Percentiles rank a stretch among this genome's conserved stretches.
Conservation (phyloP, 31 red algal genomes). For the Endocladia muricata region DNA sequence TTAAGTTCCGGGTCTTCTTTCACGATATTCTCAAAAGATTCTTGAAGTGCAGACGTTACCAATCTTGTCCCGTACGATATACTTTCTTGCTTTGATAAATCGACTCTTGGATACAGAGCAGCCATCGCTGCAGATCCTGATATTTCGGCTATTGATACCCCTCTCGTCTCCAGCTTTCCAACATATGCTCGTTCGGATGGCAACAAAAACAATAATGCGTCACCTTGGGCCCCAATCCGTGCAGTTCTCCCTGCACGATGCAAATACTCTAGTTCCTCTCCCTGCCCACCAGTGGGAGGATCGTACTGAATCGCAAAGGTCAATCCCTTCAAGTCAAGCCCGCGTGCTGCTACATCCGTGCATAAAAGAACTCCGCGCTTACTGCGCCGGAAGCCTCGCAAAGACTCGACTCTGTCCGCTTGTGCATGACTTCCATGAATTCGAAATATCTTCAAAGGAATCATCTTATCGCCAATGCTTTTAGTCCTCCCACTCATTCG, state of each 20-base stretch:
- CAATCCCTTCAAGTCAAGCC: conserved; percentile 87
- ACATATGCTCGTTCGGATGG: conserved; percentile 79
- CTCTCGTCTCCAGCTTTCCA: conserved; percentile 50
- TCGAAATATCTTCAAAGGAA: conserved; percentile 54
- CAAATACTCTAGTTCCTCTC: conserved; percentile 89
- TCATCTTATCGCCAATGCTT: conserved; percentile 11
- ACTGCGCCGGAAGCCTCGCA: conserved; percentile 56
- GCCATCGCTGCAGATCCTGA: conserved; percentile 72
- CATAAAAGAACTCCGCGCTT: conserved; percentile 76
- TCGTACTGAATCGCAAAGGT: conserved; percentile 95
- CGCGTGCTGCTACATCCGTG: conserved; percentile 96
- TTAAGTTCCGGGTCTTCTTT: conserved; percentile 41
- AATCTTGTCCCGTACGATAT: conserved; percentile 62
- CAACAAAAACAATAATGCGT: conserved; percentile 70
- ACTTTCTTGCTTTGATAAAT: conserved; percentile 20
- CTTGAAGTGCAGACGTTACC: conserved; percentile 67
- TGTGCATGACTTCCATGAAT: conserved; percentile 78
- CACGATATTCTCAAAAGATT: conserved; percentile 47
- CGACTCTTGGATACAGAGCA: conserved; percentile 34
- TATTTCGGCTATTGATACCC: conserved; percentile 63
- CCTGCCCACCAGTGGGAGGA: conserved; percentile 87
- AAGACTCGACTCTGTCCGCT: conserved; percentile 39
- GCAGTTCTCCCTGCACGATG: conserved; percentile 94
- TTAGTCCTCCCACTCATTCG: neutral
- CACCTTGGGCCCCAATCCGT: conserved; percentile 68